Base-by-base conservation (phyloP, 2,329 filamentous ascomycete species). In the Neurospora crassa region DNA sequence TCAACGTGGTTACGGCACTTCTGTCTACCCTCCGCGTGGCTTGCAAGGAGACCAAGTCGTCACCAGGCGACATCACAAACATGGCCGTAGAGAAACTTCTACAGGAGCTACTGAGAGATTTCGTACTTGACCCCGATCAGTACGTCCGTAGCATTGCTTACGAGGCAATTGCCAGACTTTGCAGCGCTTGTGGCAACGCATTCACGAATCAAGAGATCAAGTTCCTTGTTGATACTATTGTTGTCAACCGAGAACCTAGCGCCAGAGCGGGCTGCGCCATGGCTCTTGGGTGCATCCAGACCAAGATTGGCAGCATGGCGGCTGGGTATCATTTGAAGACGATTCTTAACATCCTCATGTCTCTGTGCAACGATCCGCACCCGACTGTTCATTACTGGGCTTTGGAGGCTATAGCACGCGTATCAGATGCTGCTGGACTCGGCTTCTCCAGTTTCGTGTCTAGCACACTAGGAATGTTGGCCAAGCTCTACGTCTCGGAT, bases 331-430 rank as follows among this genome's bases (percentile, higher is more conserved):
- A 99, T 79, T 86, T 99, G 69, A 98, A 98, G 83, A 97, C 94
- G 1, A 97, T 99, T 68, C 87, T 97, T n/a, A 92, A 95, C 20
- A 96, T 99, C 47, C 84, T 99, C n/a, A 97, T 98, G 92, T 98
- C 96, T 8, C 86, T 99, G 11, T 95, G 94, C 79, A 97, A 94
- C 76, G 96, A 99, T 78, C 93, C 95, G 24, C 96, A 99, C 79
- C 94, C 96, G 0, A 90, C 92, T 0, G 96, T 99, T 10, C 96
- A 99, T 80, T 97, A 95, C 79, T 98, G 94, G 94, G 95, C 96
- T 2, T 84, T 99, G 67, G 94, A 97, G 79, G 95, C 93, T 11
- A 81, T 99, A 40, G 91, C 92, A 2, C 86, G 92, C 69, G 94
- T 97, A 14, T 92, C 95, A 2, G 95, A 97, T 77, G 96, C 95